A percentile compares a stretch with the other conserved stretches of the same genome.
These are phyloP conservation scores for Citrus cavaleriei DNA, from an alignment of 345 rosid genomes.

Conservation along the genomic window DNA sequence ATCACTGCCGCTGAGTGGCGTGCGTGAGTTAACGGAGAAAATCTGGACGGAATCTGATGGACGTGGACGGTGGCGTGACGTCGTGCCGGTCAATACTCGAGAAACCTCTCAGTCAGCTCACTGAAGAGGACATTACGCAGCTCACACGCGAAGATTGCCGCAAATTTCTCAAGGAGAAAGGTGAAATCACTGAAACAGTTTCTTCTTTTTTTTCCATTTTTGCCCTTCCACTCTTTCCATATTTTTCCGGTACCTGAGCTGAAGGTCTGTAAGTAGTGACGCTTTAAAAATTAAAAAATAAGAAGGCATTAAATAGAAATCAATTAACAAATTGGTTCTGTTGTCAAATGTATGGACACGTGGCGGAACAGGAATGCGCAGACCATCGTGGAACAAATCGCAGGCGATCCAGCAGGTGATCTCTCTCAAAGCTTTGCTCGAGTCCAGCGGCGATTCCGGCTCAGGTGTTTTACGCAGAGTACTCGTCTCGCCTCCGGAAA, in stretches of 20 bases:
- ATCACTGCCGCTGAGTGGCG: slow-evolving; percentile 33
- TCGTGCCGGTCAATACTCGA: slow-evolving; percentile 64
- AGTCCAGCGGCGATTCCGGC: slow-evolving; percentile 61
- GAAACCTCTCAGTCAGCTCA: slow-evolving; percentile 72
- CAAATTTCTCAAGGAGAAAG: slow-evolving; percentile 86
- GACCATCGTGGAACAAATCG: slow-evolving; percentile 97
- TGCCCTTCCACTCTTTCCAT: slow-evolving; percentile 22
- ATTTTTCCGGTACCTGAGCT: slow-evolving; percentile 31
- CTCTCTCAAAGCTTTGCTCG: slow-evolving; percentile 79
- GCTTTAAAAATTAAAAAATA: background rate
- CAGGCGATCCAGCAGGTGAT: slow-evolving; percentile 98
- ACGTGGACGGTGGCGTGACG: slow-evolving; percentile 49
- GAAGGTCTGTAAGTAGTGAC: no score
- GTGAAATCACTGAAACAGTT: slow-evolving; percentile 18
- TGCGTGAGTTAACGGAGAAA: background rate
- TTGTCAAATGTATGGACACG: slow-evolving; percentile 31
- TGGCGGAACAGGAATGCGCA: slow-evolving; percentile 81
- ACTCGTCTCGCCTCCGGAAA: slow-evolving; percentile 43
- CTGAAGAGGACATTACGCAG: slow-evolving; percentile 97
- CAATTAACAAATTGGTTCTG: background rate
- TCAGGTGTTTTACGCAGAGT: slow-evolving; percentile 61
- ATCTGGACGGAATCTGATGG: slow-evolving; percentile 23
- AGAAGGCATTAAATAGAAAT: background rate
- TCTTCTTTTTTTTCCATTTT: slow-evolving; percentile 14
- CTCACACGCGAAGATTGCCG: slow-evolving; percentile 97